Evolutionary conservation across 176 grass and related monocot species (phyloP), one percentile per base, ranked within the genome.

Genomic region (Poa annua): DNA sequence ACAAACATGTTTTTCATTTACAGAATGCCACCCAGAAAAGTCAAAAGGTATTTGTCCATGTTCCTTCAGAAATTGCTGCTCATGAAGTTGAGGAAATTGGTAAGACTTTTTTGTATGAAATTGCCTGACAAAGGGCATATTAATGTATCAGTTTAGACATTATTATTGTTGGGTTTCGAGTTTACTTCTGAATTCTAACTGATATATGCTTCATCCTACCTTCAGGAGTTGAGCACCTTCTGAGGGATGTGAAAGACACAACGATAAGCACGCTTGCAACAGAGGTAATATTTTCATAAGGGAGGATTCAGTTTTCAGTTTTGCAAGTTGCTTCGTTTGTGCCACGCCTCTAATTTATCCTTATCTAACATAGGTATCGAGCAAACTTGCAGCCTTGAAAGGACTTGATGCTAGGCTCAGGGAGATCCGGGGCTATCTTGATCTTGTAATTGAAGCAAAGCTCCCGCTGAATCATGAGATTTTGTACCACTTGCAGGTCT

Each of bases 11-110:
- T 66, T 78, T 8, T 59, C 44, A 34, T 74, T 88, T 15, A 70
- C 93, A 98, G 91, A 96, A 93, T 93, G 93, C 96, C 34, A 98
- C 96, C 62, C 96, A 98, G 69, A 96, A 98, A 91, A 95, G 89
- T 85, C 96, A 98, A 84, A 98, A 98, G 36, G 88, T 98, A 38
- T 98, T 96, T 88, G 96, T 98, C 69, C 96, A 98, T 61, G 96
- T 98, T 74, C 89, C 91, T 89, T 98, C 93, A 55, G 96, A 96
- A 89, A 98, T 98, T 87, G 91, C 93, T 84, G 93, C 55, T 59
- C 55, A 98, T 83, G 93, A 98, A 90, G 96, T 96, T 25, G 96
- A 98, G 77, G 96, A 98, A 96, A 96, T 98, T 1, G 96, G 93
- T 98, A 98, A 39, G 60, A 29, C 57, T 83, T 35, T 3, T 83